These are phyloP conservation scores for Erodium moschatum DNA, from an alignment of 441 rosid genomes.

Conservation along the genomic window DNA sequence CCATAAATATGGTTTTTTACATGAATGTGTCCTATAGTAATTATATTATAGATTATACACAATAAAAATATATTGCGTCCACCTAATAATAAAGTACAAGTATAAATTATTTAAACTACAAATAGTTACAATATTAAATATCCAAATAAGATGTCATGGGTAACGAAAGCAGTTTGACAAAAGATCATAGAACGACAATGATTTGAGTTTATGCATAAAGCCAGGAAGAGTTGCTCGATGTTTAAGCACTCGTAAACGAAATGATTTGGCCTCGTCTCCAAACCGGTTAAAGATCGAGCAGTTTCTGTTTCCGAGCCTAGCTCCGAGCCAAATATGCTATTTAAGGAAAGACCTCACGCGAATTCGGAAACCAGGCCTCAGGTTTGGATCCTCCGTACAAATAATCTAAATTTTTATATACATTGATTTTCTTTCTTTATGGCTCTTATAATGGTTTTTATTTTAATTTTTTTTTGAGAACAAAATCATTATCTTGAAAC, in stretches of 20 bases:
- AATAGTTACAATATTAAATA: not conserved
- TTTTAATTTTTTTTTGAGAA: too few species aligned
- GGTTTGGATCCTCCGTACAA: constrained; percentile 11
- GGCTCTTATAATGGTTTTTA: too few species aligned
- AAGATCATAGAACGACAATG: not conserved
- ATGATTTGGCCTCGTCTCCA: not conserved
- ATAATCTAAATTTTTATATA: not conserved
- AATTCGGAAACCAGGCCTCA: constrained; percentile 20
- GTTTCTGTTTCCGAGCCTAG: constrained; percentile 18
- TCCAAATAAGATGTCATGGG: too few species aligned
- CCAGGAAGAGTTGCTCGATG: constrained; percentile 20
- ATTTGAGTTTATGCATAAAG: not conserved
- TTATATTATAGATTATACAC: too few species aligned
- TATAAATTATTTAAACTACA: too few species aligned
- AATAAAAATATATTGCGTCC: too few species aligned
- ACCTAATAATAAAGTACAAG: too few species aligned
- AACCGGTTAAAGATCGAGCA: constrained; percentile 14
- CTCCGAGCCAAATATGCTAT: constrained; percentile 14
- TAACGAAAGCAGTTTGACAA: not conserved
- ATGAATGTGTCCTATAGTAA: too few species aligned
- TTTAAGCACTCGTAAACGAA: constrained; percentile 12
- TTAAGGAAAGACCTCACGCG: not conserved
- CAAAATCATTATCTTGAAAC: too few species aligned
- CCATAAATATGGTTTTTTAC: too few species aligned
- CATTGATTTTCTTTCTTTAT: too few species aligned